Base-by-base conservation (phyloP, 2,329 filamentous ascomycete genomes). In the Beauveria varroae region DNA sequence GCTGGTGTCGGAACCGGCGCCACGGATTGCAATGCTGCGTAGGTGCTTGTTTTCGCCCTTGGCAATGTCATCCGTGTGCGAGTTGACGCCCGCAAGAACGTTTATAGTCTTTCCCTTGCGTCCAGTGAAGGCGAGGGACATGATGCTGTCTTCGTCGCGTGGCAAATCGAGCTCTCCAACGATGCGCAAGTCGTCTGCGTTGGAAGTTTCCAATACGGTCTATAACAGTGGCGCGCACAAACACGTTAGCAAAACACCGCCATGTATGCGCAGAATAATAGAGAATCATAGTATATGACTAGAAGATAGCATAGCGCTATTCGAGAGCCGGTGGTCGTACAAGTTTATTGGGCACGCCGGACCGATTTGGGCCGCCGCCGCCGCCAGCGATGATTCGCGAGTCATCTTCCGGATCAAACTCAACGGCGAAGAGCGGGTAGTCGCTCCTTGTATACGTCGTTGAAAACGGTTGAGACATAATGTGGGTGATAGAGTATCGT, bases 281-380 rank as follows among this genome's bases (percentile, higher is more conserved):
- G 22, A 24, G 3, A 24, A 20, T 37, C 4, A 37, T 37, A 49
- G 22, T 10, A 5, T 14, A 8, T 6, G 16, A 5, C 16, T 2
- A n/a, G 56, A 2, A 10, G 2, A 44, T 34, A 20, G 34, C 47
- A 47, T 47, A 18, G 16, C 16, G n/a, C 5, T 20, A 30, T 18
- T 30, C 22, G 20, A n/a, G 7, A 22, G 14, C 5, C 14, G 44
- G 44, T 54, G 53, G 28, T 78, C 86, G 70, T 76, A 89, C 89
- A 69, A 96, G 91, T 75, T 91, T 91, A 79, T 96, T 96, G 61
- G 87, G 86, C 24, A 96, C 90, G 50, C 91, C 92, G 66, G 85
- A 91, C 65, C 86, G 85, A 54, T 89, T 86, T 65, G 90, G 86
- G 56, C 93, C 93, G 65, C 93, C 93, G 64, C 93, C 93, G 57